Evolutionary conservation across 768 basidiomycete species (phyloP).

Genomic region (Pulveroboletus frians): DNA sequence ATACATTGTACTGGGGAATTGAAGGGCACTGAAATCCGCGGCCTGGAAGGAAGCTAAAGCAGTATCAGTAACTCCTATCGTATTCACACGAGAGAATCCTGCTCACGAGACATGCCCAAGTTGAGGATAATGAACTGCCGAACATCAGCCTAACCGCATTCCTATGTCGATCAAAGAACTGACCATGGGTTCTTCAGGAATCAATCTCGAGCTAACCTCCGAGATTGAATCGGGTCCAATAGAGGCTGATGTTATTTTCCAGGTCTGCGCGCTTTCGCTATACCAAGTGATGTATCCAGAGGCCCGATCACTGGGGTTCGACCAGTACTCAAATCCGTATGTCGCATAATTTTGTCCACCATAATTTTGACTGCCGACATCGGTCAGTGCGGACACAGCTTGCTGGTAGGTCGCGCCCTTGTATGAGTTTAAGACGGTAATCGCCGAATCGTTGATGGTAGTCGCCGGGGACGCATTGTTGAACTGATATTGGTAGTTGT

Average conservation of each 20-base stretch:
- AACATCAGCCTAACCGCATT: slow-evolving; percentile 8
- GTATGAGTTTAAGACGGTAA: slow-evolving; percentile 61
- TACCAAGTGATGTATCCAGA: slow-evolving; percentile 87
- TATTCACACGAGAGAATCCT: neutral
- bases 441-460: slow-evolving; percentile 44
- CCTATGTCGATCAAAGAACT: slow-evolving; percentile 22
- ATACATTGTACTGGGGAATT: slow-evolving; percentile 76
- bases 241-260: slow-evolving; percentile 63
- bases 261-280: slow-evolving; percentile 57
- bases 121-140: slow-evolving; percentile 78
- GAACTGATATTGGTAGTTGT: slow-evolving; percentile 63
- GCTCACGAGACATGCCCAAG: slow-evolving; percentile 67
- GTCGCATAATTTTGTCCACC: slow-evolving; percentile 47
- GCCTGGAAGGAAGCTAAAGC: slow-evolving; percentile 58
- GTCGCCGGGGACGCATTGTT: slow-evolving; percentile 48
- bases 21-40: slow-evolving; percentile 64
- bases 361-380: slow-evolving; percentile 53
- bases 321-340: slow-evolving; percentile 81
- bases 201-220: slow-evolving; percentile 59
- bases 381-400: slow-evolving; percentile 61
- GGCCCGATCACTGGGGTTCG: slow-evolving; percentile 56
- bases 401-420: slow-evolving; percentile 70
- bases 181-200: slow-evolving; percentile 92
- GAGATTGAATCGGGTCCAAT: slow-evolving; percentile 60
- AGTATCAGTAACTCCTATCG: slow-evolving; percentile 2